Conservation (phyloP, 1,284 basidiomycete species). For the Stereum hirsutum region DNA sequence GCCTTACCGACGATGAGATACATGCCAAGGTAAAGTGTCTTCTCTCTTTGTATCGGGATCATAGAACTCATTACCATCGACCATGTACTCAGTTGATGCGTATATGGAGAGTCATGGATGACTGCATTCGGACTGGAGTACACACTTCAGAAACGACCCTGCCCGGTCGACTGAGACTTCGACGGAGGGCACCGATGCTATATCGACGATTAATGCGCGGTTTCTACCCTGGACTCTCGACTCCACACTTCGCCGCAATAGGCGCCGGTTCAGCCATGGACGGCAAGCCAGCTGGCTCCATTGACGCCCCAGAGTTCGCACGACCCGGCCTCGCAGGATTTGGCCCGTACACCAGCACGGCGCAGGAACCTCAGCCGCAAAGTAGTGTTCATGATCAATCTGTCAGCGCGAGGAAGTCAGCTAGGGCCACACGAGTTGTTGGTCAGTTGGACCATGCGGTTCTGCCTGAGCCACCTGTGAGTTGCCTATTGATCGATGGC, state of each 20-base stretch:
- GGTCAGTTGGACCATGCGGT: slow-evolving; percentile 81
- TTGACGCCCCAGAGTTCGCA: slow-evolving; percentile 36
- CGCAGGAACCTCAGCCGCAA: too few relatives aligned
- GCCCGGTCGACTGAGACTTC: slow-evolving; percentile 78
- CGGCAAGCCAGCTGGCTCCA: slow-evolving; percentile 13
- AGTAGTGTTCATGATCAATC: not conserved
- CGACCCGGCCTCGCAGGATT: too few relatives aligned
- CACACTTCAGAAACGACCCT: slow-evolving; percentile 69
- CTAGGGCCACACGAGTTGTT: slow-evolving; percentile 46
- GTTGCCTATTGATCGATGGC: slow-evolving; percentile 17
- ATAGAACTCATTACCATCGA: not conserved
- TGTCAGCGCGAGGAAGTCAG: not conserved
- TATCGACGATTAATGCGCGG: slow-evolving; percentile 87
- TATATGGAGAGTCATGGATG: slow-evolving; percentile 93
- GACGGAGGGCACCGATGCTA: slow-evolving; percentile 76
- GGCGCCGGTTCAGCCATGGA: slow-evolving; percentile 22
- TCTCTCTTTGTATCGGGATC: not conserved
- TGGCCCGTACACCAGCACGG: too few relatives aligned
- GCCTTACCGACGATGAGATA: slow-evolving; percentile 71
- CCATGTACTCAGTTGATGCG: slow-evolving; percentile 60
- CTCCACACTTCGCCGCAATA: slow-evolving; percentile 35
- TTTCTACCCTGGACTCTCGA: slow-evolving; percentile 60
- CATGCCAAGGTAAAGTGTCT: slow-evolving; percentile 48
- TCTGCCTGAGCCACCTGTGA: slow-evolving; percentile 72
- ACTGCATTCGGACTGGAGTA: slow-evolving; percentile 85